These are phyloP conservation scores for Cardamine chenopodiifolia DNA, from an alignment of 345 rosid genomes.

Conservation along the genomic window DNA sequence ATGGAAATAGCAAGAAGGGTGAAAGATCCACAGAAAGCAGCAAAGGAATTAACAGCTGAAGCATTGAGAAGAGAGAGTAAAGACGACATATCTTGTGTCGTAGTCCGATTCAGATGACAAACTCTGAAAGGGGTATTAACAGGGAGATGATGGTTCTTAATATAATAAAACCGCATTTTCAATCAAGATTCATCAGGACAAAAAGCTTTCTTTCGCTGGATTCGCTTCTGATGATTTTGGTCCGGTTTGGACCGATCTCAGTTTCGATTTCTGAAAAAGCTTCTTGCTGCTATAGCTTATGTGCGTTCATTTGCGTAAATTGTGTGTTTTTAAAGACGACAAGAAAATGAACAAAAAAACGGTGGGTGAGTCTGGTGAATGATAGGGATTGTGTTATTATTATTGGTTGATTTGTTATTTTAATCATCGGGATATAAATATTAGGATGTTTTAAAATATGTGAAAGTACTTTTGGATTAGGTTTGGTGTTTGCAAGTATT, in stretches of 20 bases:
- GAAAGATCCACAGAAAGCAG: slow-evolving; percentile 79
- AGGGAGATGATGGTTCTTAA: slow-evolving; percentile 36
- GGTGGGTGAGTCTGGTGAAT: slow-evolving; percentile 25
- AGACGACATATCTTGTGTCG: slow-evolving; percentile 85
- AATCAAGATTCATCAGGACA: slow-evolving; percentile 40
- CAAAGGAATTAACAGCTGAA: slow-evolving; percentile 70
- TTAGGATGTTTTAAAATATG: slow-evolving; percentile 22
- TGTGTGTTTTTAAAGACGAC: slow-evolving; percentile 30
- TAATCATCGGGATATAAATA: slow-evolving; percentile 29
- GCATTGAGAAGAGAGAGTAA: slow-evolving; percentile 70
- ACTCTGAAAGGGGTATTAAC: neutral
- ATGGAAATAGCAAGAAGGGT: slow-evolving; percentile 65
- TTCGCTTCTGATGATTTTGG: slow-evolving; percentile 19
- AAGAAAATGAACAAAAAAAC: slow-evolving; percentile 7
- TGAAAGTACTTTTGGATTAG: slow-evolving; percentile 30
- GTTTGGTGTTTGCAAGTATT: slow-evolving; percentile 3
- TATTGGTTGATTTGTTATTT: slow-evolving; percentile 45
- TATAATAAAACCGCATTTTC: slow-evolving; percentile 32
- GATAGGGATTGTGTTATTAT: slow-evolving; percentile 30
- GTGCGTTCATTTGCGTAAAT: slow-evolving; percentile 40
- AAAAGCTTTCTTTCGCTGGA: slow-evolving; percentile 27
- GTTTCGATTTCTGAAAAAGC: slow-evolving; percentile 21
- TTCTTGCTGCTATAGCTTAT: slow-evolving; percentile 36
- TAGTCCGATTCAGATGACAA: slow-evolving; percentile 66
- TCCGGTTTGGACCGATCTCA: slow-evolving; percentile 22